Evolutionary conservation across 202 grass and related monocot genomes (phyloP), one percentile per base, ranked within the genome.

Genomic region (Saccharum hybrid): DNA sequence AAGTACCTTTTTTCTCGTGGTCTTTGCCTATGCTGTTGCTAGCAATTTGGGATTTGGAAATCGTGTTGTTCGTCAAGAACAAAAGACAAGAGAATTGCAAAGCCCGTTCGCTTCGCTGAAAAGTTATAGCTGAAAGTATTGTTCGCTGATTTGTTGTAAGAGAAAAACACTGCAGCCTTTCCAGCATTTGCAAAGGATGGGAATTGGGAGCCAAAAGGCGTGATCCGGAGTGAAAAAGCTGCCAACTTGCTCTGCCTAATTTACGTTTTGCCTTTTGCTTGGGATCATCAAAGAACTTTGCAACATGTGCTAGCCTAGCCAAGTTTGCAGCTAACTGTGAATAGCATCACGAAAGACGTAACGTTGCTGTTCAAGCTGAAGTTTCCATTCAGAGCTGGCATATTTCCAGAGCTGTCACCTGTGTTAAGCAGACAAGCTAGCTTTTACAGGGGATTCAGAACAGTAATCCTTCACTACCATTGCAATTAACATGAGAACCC

Each of bases 201-300:
- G 26, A 26, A 26, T 26, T 26, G 26, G 26, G 52, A 28, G 15
- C 65, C 31, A 15, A 82, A 63, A 57, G 36, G 21, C 13, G 2
- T 31, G 71, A 52, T 54, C 54, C 41, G 21, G 68, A 8, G 19
- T 22, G 19, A 63, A 73, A 73, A 80, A 5, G 75, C 68, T 48
- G 40, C 39, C 70, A 72, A 31, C 48, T 48, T 81, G 42, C 43
- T n/a, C n/a, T 30, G 66, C 40, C 15, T 41, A 66, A 43, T 54
- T 30, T 76, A 3, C 7, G 26, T 59, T 76, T 60, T 42, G 33
- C 63, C 49, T 46, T 69, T 56, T 69, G 73, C 37, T 81, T 64
- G 31, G 10, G 19, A 72, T 82, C 64, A 71, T 82, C 64, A 77
- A 64, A 22, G 41, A 63, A 76, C 63, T 68, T 81, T 3, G 57